Percentiles rank a stretch among this genome's conserved stretches.
Evolutionary conservation across 495 filamentous ascomycete genomes (phyloP).

Genomic region (Daldinia loculata): DNA sequence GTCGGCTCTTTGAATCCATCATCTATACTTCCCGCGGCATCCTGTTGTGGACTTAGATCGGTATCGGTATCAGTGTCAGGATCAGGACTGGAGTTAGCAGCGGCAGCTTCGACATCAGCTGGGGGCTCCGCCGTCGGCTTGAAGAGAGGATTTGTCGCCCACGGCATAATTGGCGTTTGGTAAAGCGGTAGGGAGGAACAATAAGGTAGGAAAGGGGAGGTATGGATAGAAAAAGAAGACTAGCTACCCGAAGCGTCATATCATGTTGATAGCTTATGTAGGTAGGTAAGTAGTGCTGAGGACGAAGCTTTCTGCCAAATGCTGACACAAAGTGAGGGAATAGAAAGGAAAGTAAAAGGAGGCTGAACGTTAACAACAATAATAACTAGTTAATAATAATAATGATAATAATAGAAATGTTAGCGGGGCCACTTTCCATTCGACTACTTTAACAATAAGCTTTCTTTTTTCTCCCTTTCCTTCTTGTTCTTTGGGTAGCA

Average conservation of each 20-base stretch:
- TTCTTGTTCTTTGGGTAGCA: not conserved
- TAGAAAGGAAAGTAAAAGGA: constrained; percentile 9
- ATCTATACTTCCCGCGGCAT: constrained; percentile 4
- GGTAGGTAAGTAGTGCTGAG: not conserved
- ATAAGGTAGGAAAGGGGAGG: constrained; percentile 5
- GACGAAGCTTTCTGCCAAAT: not conserved
- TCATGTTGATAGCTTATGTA: constrained; percentile 31
- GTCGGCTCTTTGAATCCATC: constrained; percentile 45
- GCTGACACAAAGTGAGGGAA: constrained; percentile 10
- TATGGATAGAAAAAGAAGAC: constrained; percentile 19
- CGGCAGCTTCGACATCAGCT: constrained; percentile 40
- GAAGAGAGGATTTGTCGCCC: constrained; percentile 51
- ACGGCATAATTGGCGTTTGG: constrained; percentile 43
- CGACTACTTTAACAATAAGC: constrained; percentile 9
- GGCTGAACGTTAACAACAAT: constrained; percentile 2
- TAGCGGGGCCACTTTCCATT: constrained; percentile 23
- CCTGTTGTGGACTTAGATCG: constrained; percentile 12
- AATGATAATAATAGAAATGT: not conserved
- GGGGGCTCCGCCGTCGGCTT: constrained; percentile 26
- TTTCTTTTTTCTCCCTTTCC: not conserved
- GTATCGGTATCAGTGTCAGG: not conserved
- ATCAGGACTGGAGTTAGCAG: constrained; percentile 13
- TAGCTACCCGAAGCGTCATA: constrained; percentile 34
- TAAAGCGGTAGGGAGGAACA: not conserved
- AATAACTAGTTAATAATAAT: not conserved